Evolutionary conservation across 179 eudicot species (phyloP).

Genomic region (Amaranthus tricolor): DNA sequence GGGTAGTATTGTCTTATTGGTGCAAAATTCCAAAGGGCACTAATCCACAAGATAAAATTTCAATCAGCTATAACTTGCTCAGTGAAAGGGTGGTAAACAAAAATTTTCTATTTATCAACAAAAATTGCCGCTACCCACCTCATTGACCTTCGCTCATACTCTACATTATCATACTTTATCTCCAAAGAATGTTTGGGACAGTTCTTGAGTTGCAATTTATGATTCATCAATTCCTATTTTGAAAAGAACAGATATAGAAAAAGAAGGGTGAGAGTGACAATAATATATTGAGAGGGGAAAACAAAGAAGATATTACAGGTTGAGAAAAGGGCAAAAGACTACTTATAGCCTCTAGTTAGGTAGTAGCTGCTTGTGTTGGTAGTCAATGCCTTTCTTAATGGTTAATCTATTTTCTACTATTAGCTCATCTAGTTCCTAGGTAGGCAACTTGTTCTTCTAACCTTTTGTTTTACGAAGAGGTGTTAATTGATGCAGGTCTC

Average conservation of each 20-base stretch:
- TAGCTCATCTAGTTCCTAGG: background rate
- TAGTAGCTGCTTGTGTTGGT: background rate
- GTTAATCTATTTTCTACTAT: background rate
- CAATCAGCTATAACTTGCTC: too few relatives aligned
- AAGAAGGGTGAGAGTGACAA: background rate
- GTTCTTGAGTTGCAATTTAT: background rate
- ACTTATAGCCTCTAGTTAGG: background rate
- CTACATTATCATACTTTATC: background rate
- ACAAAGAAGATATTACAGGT: too few relatives aligned
- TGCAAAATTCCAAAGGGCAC: too few relatives aligned
- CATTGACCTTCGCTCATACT: too few relatives aligned
- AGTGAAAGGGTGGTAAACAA: too few relatives aligned
- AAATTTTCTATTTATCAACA: too few relatives aligned
- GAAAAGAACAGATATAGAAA: background rate
- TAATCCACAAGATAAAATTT: too few relatives aligned
- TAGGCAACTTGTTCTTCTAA: background rate
- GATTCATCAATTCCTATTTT: background rate
- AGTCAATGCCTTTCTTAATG: background rate
- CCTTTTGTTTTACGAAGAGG: background rate
- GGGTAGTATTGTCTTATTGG: too few relatives aligned
- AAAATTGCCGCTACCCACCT: too few relatives aligned
- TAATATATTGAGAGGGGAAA: background rate
- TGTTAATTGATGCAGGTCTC: slow-evolving; percentile 40
- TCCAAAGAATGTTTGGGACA: background rate
- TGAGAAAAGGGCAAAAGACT: too few relatives aligned